Conservation (phyloP, 2,329 filamentous ascomycete species). For the Dothideomycetidae sp. region DNA sequence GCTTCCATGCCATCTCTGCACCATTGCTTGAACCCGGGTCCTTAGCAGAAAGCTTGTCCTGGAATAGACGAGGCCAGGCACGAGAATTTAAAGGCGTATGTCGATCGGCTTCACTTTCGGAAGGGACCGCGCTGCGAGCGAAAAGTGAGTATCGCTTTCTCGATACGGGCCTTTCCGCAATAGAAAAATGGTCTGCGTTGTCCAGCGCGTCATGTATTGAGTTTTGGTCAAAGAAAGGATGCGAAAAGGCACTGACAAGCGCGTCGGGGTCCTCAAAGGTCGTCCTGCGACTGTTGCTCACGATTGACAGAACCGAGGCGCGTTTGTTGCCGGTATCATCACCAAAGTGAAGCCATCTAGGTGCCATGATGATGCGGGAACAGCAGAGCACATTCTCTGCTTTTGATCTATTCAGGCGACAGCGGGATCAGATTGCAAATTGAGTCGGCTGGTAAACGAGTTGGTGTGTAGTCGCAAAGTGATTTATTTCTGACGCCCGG, state of each 20-base stretch:
- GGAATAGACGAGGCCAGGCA: conserved; percentile 8
- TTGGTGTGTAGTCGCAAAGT: neutral
- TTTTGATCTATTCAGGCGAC: conserved; percentile 5
- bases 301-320: conserved; percentile 6
- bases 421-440: too few species aligned
- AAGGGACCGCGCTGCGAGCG: conserved; percentile 5
- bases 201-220: conserved; percentile 4
- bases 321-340: conserved; percentile 7
- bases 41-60: conserved; percentile 4
- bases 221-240: conserved; percentile 6
- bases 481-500: neutral
- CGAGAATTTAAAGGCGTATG: conserved; percentile 1
- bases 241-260: conserved; percentile 2
- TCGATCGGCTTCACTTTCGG: conserved; percentile 5
- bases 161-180: conserved; percentile 4
- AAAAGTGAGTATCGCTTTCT: conserved; percentile 9
- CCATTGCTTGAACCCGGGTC: conserved; percentile 4
- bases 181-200: neutral
- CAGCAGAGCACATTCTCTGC: conserved; percentile 5
- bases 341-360: conserved; percentile 8
- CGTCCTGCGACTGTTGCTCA: conserved; percentile 1
- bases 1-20: conserved; percentile 8
- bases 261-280: conserved; percentile 5
- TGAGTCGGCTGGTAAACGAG: neutral
- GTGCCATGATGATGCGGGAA: conserved; percentile 7